phyloP scores from a whole-genome alignment of 345 rosid genomes.

The Sonneratia caseolaris region DNA sequence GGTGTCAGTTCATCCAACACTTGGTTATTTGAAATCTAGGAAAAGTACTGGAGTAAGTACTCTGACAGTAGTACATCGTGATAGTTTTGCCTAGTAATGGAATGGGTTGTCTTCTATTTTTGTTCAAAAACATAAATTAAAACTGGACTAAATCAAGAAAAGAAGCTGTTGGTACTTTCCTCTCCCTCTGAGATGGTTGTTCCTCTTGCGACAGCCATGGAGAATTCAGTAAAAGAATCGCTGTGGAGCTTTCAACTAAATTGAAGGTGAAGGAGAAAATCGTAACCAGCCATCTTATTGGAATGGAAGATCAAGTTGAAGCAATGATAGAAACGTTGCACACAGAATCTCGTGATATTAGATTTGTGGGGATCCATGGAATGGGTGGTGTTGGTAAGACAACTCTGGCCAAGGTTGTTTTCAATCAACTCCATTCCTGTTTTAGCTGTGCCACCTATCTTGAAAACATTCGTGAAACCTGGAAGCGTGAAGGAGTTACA shows the following conservation, averaged over 20 bases:
- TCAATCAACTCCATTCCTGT: not conserved
- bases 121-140: no score
- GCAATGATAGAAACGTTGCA: not conserved
- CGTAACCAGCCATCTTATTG: not conserved
- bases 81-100: no score
- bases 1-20: no score
- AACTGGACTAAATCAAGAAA: no score
- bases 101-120: no score
- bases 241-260: not conserved
- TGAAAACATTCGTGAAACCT: not conserved
- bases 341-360: not conserved
- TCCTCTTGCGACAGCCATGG: not conserved
- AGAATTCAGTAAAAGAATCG: not conserved
- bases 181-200: no score
- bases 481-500: not conserved
- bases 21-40: no score
- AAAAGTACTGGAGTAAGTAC: no score
- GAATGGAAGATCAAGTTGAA: not conserved
- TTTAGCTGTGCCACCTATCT: not conserved
- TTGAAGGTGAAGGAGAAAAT: not conserved
- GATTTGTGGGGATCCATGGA: not conserved
- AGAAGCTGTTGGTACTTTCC: no score
- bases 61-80: no score
- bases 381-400: slow-evolving; percentile 12
- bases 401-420: not conserved